Base-by-base conservation (phyloP, 306 rosid species). In the Cucurbita argyrosperma region DNA sequence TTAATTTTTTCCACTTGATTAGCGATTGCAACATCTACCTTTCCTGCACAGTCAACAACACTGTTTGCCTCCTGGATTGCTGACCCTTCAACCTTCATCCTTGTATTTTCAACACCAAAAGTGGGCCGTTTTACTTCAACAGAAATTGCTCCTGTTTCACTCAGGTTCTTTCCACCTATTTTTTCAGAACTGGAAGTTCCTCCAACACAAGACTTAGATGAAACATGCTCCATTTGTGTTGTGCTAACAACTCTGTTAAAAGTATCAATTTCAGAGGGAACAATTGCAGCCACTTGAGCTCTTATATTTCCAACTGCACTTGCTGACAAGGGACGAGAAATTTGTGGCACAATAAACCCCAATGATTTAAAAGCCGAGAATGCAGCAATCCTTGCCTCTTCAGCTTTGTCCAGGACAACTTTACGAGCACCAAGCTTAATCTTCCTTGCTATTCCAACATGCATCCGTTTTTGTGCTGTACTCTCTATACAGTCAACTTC, bases 341-440 rank as follows among this genome's bases (percentile, higher is more conserved):
- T 80, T 76, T 80, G 95, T n/a, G 92, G 98, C 74, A 90, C 91
- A 82, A 72, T 64, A 6, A 82, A 83, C 78, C 98, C 98, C 16
- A 94, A 96, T 76, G 98, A 88, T 85, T 88, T 94, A 63, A 89
- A 89, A 59, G 95, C 95, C 19, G 90, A 79, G 76, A 90, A 90
- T 80, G 97, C 97, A 79, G 90, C 95, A 79, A 76, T 59, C 88
- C 96, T 90, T 40, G 97, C 98, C 85, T 94, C 98, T 82, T 94
- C 98, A 70, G 98, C 98, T 83, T 90, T 89, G 79, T 89, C 98
- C 46, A 94, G 86, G 80, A 90, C 96, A 60, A 94, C 83, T 88
- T 87, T 94, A 75, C 96, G 90, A 73, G 98, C 97, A 79, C 96
- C 96, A 51, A 89, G 87, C 88, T 94, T 94, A 74, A 94, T 94